Evolutionary conservation across 257 asterid genomes (phyloP).

Genomic region (Capsicum baccatum): DNA sequence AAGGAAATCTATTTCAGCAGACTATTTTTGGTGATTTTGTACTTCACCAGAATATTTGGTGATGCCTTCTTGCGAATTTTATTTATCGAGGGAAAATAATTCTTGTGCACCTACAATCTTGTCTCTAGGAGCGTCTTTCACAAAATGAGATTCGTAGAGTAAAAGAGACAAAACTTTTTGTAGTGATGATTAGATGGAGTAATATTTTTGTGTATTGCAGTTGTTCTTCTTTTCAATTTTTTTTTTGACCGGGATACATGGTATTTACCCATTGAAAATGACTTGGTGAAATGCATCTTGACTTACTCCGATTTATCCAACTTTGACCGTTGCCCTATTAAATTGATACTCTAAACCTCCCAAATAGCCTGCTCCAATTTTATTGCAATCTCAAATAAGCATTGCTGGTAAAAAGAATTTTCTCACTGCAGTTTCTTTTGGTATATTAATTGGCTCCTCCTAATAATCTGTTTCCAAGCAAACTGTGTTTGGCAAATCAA

Average conservation of each 20-base stretch:
- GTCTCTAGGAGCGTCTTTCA: not conserved
- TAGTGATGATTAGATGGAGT: not conserved
- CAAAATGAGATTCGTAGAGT: not conserved
- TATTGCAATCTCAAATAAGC: not conserved
- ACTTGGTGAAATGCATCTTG: not conserved
- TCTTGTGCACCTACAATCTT: not conserved
- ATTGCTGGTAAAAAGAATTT: not conserved
- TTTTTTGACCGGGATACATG: not conserved
- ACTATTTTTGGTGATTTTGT: no score
- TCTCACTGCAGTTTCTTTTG: not conserved
- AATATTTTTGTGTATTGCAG: not conserved
- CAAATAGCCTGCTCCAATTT: not conserved
- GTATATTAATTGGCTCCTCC: not conserved
- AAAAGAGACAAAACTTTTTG: not conserved
- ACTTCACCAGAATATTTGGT: not conserved
- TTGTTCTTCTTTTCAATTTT: not conserved
- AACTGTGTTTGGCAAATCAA: not conserved
- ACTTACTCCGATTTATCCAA: not conserved
- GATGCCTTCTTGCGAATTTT: not conserved
- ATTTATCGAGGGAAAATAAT: not conserved
- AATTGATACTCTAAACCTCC: constrained; percentile 12
- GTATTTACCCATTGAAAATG: not conserved
- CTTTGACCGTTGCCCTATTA: not conserved
- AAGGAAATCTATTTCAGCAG: not conserved
- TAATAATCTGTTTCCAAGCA: not conserved